Evolutionary conservation across 139 green algal genomes (phyloP), one percentile per base, ranked within the genome.

Genomic region (Haematococcus sp.): DNA sequence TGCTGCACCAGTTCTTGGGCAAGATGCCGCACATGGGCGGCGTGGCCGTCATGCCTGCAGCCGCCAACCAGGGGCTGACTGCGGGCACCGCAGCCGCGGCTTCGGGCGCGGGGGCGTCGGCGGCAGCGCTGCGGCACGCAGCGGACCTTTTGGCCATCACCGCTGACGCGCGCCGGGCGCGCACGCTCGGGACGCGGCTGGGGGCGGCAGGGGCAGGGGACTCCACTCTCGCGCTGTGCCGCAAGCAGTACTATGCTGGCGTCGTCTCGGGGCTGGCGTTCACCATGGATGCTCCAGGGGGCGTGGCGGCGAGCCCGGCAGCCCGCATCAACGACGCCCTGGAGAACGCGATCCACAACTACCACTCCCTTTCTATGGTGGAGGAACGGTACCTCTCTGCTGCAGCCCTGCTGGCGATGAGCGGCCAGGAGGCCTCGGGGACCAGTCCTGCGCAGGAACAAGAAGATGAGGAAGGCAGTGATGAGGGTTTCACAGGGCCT

Each of bases 321-420:
- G 4, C 23, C 58, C 11, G 11, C 25, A 30, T 65, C 58, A 65
- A 65, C n/a, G 34, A 65, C 9, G 58, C 58, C 58, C 58, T 65
- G 58, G 58, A 65, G 25, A 30, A 22, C 22, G 58, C 58, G 3
- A 9, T 65, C n/a, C 23, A 65, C 25, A 19, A 22, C n/a, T 51
- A 49, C 61, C 22, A 22, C 27, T 22, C 40, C n/a, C 13, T 73
- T 0, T 25, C 40, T n/a, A 30, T 71, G 68, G 28, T 82, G 34
- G 74, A 81, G 40, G 46, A 82, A 25, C 76, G 76, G 35, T 83
- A 79, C 54, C 69, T 86, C 17, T 55, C 31, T 9, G 84, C 75
- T 17, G 68, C 84, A 22, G 84, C 84, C 4, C 76, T 89, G 35
- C 75, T 89, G 43, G 84, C 80, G n/a, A 70, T 30, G 23, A 54